A percentile compares a stretch with the other conserved stretches of the same genome.
Conservation (phyloP, 164 flowering plant genomes). For the Chimonanthus salicifolius region DNA sequence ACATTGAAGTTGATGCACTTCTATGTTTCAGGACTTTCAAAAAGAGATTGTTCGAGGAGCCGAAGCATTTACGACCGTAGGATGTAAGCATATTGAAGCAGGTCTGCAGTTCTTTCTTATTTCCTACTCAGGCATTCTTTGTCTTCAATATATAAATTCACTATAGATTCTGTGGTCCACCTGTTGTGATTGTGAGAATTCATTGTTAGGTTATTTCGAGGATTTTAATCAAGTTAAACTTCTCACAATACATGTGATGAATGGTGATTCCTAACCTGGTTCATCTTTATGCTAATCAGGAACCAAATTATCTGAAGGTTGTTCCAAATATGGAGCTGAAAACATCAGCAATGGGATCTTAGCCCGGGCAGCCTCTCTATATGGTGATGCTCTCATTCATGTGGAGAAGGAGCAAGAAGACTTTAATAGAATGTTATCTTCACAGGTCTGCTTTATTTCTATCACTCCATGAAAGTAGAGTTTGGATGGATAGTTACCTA, state of each 20-base stretch:
- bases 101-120: slow-evolving; percentile 30
- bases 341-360: slow-evolving; percentile 53
- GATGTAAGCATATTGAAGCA: slow-evolving; percentile 72
- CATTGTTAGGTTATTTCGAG: no score
- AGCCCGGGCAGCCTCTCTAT: slow-evolving; percentile 79
- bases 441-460: slow-evolving; percentile 48
- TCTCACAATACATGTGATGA: no score
- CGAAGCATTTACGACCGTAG: slow-evolving; percentile 69
- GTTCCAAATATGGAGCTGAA: slow-evolving; percentile 79
- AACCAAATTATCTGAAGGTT: slow-evolving; percentile 86
- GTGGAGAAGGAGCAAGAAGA: slow-evolving; percentile 94
- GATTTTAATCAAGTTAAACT: no score
- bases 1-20: background rate
- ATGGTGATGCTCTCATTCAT: slow-evolving; percentile 80
- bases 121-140: background rate
- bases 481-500: no score
- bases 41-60: slow-evolving; percentile 75
- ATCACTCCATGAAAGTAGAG: background rate
- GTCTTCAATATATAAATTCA: background rate
- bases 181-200: no score
- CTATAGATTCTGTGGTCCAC: no score
- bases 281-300: slow-evolving; percentile 37
- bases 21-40: slow-evolving; percentile 73
- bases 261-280: background rate
- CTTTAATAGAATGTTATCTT: slow-evolving; percentile 46